Conservation (phyloP, 2,329 filamentous ascomycete species). For the Helicocarpus griseus region DNA sequence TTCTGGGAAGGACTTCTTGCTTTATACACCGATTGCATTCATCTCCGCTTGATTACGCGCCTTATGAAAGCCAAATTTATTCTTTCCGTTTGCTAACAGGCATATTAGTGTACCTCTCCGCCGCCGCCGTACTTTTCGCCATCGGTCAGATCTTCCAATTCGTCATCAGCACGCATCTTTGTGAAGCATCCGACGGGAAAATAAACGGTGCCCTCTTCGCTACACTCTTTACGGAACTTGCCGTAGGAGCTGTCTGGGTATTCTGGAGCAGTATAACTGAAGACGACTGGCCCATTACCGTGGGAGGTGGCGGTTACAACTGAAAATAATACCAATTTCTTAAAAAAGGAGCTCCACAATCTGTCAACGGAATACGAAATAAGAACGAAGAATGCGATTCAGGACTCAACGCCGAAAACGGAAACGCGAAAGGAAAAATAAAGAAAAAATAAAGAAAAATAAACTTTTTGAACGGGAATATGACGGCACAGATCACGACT, state of each 20-base stretch:
- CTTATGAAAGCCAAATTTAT: not conserved
- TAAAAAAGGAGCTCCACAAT: not conserved
- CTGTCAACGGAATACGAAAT: not conserved
- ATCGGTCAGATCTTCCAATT: constrained; percentile 96
- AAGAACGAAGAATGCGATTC: not conserved
- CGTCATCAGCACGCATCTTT: constrained; percentile 83
- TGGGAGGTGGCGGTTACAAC: constrained; percentile 22
- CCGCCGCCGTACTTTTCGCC: constrained; percentile 71
- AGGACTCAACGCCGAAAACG: not conserved
- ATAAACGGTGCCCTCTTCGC: constrained; percentile 92
- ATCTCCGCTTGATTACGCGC: not conserved
- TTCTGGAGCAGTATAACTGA: constrained; percentile 99
- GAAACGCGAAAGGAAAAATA: not conserved
- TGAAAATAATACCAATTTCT: constrained; percentile 8
- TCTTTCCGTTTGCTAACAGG: not conserved
- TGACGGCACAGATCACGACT: not conserved
- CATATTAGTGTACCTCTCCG: constrained; percentile 57
- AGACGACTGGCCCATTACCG: constrained; percentile 78
- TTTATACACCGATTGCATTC: no score
- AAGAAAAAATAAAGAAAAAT: not conserved
- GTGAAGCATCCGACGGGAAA: constrained; percentile 68
- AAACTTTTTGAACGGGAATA: not conserved
- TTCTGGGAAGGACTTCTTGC: no score
- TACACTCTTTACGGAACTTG: constrained; percentile 79
- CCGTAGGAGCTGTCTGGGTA: constrained; percentile 76